Evolutionary conservation across 164 flowering plant species (phyloP).

Genomic region (Aristolochia fimbriata): DNA sequence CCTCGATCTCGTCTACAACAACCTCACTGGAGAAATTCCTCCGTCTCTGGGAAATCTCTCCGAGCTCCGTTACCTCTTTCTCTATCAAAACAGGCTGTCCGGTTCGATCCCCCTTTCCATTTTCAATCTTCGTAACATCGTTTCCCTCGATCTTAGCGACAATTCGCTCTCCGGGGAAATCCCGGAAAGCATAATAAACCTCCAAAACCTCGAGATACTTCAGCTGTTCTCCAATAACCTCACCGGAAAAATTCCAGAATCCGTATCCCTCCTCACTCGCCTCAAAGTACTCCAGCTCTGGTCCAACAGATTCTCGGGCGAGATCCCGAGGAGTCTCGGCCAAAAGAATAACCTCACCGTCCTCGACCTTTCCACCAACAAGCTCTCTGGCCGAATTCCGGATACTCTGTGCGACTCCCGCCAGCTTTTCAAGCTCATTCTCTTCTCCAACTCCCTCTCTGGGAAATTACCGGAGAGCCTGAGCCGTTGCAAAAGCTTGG

Average conservation of each 20-base stretch:
- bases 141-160: constrained; percentile 75
- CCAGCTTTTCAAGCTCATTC: constrained; percentile 57
- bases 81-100: constrained; percentile 55
- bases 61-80: constrained; percentile 49
- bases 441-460: constrained; percentile 60
- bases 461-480: constrained; percentile 45
- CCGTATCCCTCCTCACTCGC: constrained; percentile 36
- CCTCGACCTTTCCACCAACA: constrained; percentile 73
- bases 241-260: constrained; percentile 54
- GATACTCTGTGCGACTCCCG: constrained; percentile 42
- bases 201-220: constrained; percentile 51
- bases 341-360: constrained; percentile 43
- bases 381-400: constrained; percentile 61
- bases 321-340: constrained; percentile 61
- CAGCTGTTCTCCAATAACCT: constrained; percentile 67
- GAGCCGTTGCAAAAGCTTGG: constrained; percentile 46
- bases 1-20: constrained; percentile 78
- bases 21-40: constrained; percentile 68
- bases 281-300: constrained; percentile 72
- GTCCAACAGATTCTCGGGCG: constrained; percentile 60
- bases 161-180: constrained; percentile 67
- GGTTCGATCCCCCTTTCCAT: constrained; percentile 51
- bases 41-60: constrained; percentile 50
- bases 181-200: constrained; percentile 34
- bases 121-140: constrained; percentile 34